Conservation (phyloP, 768 basidiomycete genomes). For the Lactarius hatsudake region DNA sequence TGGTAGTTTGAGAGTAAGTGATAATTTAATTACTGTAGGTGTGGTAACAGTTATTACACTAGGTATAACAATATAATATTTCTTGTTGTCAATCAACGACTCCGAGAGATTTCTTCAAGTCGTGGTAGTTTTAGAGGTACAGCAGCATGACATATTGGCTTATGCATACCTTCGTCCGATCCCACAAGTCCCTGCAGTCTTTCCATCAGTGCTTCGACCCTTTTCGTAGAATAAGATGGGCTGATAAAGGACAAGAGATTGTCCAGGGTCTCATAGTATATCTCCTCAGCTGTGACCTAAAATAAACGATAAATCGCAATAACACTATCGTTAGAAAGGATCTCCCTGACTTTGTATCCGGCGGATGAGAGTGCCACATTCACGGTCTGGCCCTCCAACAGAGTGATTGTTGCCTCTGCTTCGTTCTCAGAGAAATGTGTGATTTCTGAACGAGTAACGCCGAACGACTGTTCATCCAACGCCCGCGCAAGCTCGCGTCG, state of each 20-base stretch:
- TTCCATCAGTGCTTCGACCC: constrained; percentile 9
- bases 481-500: constrained; percentile 20
- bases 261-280: constrained; percentile 25
- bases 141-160: background rate
- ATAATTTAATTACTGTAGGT: background rate
- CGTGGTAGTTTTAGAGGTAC: background rate
- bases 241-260: constrained; percentile 23
- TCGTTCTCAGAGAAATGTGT: constrained; percentile 5
- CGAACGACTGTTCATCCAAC: constrained; percentile 24
- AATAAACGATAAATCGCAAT: background rate
- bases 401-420: constrained; percentile 19
- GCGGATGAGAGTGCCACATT: constrained; percentile 17
- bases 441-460: constrained; percentile 11
- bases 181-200: constrained; percentile 11
- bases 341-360: constrained; percentile 23
- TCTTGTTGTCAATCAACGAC: constrained; percentile 2
- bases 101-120: background rate
- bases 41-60: background rate
- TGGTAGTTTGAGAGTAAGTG: background rate
- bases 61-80: background rate
- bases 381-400: constrained; percentile 19
- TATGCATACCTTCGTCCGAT: background rate
- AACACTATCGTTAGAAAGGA: background rate
- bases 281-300: constrained; percentile 10
- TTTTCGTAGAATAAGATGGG: constrained; percentile 14